These are phyloP conservation scores for Kentomonas sorsogonicus DNA, from an alignment of 208 protist genomes.

Conservation along the genomic window DNA sequence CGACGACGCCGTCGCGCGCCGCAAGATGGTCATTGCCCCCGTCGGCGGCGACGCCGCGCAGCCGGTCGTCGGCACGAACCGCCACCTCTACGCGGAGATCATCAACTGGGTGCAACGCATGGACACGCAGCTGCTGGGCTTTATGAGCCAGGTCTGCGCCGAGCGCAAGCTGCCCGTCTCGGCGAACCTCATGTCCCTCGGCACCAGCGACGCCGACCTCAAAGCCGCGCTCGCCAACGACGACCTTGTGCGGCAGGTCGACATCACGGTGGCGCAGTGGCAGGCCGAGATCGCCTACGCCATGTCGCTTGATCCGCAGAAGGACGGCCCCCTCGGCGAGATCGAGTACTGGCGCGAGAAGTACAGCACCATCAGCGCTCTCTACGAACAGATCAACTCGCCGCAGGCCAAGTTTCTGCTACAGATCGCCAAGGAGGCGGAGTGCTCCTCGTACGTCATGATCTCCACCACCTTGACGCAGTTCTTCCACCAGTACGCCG, in stretches of 20 bases:
- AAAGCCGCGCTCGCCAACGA: slow-evolving; percentile 76
- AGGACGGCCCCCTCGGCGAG: slow-evolving; percentile 93
- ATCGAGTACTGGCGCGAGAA: slow-evolving; percentile 97
- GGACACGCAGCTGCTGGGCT: slow-evolving; percentile 83
- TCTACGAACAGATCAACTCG: slow-evolving; percentile 97
- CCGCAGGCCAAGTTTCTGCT: slow-evolving; percentile 92
- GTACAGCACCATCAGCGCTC: slow-evolving; percentile 91
- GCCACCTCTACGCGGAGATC: slow-evolving; percentile 81
- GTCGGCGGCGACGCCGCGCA: slow-evolving; percentile 5
- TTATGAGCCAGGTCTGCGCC: slow-evolving; percentile 84
- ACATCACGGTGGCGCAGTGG: slow-evolving; percentile 86
- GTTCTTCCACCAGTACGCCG: slow-evolving; percentile 93
- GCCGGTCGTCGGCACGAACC: slow-evolving; percentile 25
- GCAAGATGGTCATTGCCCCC: slow-evolving; percentile 16
- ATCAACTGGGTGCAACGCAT: slow-evolving; percentile 79
- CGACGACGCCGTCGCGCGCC: slow-evolving; percentile 29
- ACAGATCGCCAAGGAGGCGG: slow-evolving; percentile 84
- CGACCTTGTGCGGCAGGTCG: slow-evolving; percentile 83
- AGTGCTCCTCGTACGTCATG: slow-evolving; percentile 80
- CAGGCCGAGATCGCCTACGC: slow-evolving; percentile 87
- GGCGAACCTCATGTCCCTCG: slow-evolving; percentile 64
- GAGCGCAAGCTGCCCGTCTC: slow-evolving; percentile 88
- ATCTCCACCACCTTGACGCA: slow-evolving; percentile 92
- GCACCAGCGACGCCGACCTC: slow-evolving; percentile 67
- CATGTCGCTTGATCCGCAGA: slow-evolving; percentile 88